Conservation (phyloP, 192 early-diverging fungal species). For the Rhizophagus sp. region DNA sequence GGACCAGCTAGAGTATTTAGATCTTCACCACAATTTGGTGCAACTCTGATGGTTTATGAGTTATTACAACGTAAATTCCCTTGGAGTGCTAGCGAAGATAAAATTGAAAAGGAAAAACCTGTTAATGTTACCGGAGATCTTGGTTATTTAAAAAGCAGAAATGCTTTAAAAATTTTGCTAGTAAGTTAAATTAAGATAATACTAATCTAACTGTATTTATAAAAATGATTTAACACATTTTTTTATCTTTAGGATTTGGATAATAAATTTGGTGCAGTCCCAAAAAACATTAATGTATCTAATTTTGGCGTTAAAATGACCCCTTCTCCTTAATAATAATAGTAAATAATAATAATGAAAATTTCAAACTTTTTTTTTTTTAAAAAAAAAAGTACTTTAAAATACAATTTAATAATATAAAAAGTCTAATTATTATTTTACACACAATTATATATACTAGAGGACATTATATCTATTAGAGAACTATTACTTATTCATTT, state of each 20-base stretch:
- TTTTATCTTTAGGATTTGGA: conserved; percentile 14
- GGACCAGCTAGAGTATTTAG: conserved; percentile 90
- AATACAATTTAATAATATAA: no score
- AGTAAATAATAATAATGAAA: not conserved
- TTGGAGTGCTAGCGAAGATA: conserved; percentile 39
- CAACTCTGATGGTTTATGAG: conserved; percentile 94
- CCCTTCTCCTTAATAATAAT: not conserved
- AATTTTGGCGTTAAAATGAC: not conserved
- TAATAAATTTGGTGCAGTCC: conserved; percentile 27
- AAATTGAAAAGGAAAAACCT: conserved; percentile 21
- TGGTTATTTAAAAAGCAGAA: conserved; percentile 50
- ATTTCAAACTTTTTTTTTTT: not conserved
- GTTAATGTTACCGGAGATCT: conserved; percentile 33
- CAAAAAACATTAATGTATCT: conserved; percentile 9
- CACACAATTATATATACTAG: no score
- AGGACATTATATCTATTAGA: no score
- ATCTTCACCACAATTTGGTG: conserved; percentile 96
- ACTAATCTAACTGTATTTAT: not conserved
- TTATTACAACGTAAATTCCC: conserved; percentile 73
- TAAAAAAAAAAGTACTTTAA: not conserved
- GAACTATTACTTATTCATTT: no score
- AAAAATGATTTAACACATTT: not conserved
- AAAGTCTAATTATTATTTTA: no score
- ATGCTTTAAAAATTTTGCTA: conserved; percentile 58
- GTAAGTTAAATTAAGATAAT: conserved; percentile 16